phyloP scores from a whole-genome alignment of 208 protist genomes.

The Trypanosoma rangeli region DNA sequence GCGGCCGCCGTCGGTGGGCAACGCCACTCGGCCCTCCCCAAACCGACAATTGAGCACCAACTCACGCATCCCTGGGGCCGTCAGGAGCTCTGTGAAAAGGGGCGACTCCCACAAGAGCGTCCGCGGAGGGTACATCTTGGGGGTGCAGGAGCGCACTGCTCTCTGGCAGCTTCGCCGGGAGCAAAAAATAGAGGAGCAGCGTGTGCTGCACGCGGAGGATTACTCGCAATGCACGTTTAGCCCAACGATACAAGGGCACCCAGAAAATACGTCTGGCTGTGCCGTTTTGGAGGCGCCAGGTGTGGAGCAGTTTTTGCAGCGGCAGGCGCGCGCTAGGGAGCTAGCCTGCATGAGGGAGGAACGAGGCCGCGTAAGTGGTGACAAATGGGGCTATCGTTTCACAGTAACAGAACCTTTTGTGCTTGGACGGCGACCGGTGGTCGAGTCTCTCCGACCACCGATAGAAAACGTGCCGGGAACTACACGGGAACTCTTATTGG shows the following conservation, averaged over 20 bases:
- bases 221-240: constrained; percentile 17
- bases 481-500: not conserved
- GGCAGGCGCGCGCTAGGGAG: constrained; percentile 12
- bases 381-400: constrained; percentile 7
- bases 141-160: constrained; percentile 19
- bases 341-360: constrained; percentile 11
- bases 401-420: constrained; percentile 24
- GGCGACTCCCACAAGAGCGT: constrained; percentile 4
- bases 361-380: not conserved
- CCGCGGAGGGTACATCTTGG: constrained; percentile 4
- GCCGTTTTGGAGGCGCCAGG: not conserved
- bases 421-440: constrained; percentile 14
- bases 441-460: constrained; percentile 15
- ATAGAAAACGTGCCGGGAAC: constrained; percentile 5
- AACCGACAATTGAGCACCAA: not conserved
- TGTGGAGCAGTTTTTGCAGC: constrained; percentile 14
- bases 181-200: constrained; percentile 18
- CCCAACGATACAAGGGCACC: constrained; percentile 6
- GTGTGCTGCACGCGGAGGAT: constrained; percentile 12
- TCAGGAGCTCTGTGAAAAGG: not conserved
- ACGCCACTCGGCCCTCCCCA: not conserved
- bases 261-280: not conserved
- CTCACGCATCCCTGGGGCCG: not conserved
- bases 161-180: constrained; percentile 23
- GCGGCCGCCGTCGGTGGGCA: not conserved